These are phyloP conservation scores for Cantharellus anzutake DNA, from an alignment of 768 basidiomycete genomes.

Conservation along the genomic window DNA sequence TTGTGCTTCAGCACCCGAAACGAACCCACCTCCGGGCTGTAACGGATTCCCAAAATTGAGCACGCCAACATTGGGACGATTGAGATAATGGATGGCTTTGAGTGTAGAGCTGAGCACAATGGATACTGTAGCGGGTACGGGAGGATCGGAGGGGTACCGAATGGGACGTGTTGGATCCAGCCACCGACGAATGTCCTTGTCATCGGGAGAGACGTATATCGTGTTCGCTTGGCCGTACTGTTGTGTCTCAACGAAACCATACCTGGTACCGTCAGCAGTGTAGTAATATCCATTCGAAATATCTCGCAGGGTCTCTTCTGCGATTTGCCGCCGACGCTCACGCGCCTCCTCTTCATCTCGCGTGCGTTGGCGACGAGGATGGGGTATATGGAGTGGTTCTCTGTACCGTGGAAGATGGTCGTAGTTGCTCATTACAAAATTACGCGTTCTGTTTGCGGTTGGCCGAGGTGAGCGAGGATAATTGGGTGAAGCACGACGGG, in stretches of 20 bases:
- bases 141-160: neutral
- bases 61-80: slow-evolving; percentile 26
- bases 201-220: slow-evolving; percentile 5
- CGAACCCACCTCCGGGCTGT: slow-evolving; percentile 60
- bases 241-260: slow-evolving; percentile 17
- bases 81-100: neutral
- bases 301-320: slow-evolving; percentile 30
- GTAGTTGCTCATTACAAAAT: neutral
- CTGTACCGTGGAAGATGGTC: neutral
- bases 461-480: neutral
- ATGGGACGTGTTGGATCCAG: slow-evolving; percentile 13
- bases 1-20: slow-evolving; percentile 52
- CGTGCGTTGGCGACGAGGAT: neutral
- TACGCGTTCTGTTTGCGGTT: neutral
- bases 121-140: neutral
- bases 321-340: slow-evolving; percentile 19
- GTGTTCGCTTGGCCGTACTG: slow-evolving; percentile 2
- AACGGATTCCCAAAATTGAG: slow-evolving; percentile 65
- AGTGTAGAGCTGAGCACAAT: neutral
- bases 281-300: slow-evolving; percentile 28
- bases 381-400: neutral
- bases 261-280: slow-evolving; percentile 13
- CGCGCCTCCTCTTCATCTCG: neutral
- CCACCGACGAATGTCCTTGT: slow-evolving; percentile 5
- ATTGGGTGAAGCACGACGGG: neutral